Evolutionary conservation across 108 stramenopile genomes (phyloP), one percentile per base, ranked within the genome.

Genomic region (Nitzschia inconspicua): DNA sequence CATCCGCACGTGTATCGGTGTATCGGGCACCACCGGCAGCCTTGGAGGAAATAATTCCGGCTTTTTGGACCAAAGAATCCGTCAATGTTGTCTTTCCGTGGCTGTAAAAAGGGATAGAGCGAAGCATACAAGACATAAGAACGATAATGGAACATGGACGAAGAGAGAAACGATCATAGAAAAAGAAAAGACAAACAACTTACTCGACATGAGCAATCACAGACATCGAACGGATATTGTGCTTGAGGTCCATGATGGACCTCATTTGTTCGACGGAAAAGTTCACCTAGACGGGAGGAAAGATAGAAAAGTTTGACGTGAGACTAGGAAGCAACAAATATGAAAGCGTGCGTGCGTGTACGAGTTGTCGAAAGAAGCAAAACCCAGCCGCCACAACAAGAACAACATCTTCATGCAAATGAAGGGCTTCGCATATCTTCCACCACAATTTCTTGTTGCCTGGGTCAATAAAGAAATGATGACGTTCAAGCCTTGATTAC

Each of bases 21-120:
- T 98, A 99, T 35, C 99, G 94, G 29, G 96, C 96, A 54, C 97
- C 98, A 42, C 99, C 99, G 46, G 99, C 99, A 44, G 96, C 93
- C 93, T 97, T 98, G 60, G 98, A 70, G 66, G 98, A 93, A 62
- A 99, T 99, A 66, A 99, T 98, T 36, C 99, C 99, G 24, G 99
- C 99, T 92, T 99, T 99, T 75, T 96, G 96, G 58, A 99, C 99
- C 39, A 99, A 91, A 55, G 98, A 98, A 74, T 99, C 99, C 27
- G 99, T 98, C 22, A 99, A 80, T 46, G 99, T 99, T 37, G 99
- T 98, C 86, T 99, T 99, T 54, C 99, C 99, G 96, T 99, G 99
- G 66, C 53, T 54, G 16, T 9, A 32, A 35, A 18, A 14, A 47
- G 22, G 46, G 22, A 18, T 14, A n/a, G 48, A 49, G 20, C 4